Evolutionary conservation across 2,329 filamentous ascomycete species (phyloP), one percentile per base, ranked within the genome.

Genomic region (Myriosclerotinia scirpicola): DNA sequence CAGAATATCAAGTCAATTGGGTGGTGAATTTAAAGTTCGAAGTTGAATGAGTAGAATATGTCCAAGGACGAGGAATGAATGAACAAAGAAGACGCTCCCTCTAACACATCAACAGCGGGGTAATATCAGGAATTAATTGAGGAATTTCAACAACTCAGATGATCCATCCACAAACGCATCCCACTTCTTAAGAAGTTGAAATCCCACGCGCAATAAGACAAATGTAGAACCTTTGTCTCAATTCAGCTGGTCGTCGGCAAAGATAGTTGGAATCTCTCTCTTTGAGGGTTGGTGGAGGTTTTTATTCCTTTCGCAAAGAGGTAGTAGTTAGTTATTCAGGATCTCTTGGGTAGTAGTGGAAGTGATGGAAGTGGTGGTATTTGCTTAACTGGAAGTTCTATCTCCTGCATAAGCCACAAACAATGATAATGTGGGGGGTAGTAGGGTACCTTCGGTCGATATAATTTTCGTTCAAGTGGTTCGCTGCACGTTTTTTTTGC

Each of bases 201-300:
- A 58, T 40, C 53, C 64, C 66, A 65, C 67, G 65, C 64, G 55
- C 38, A 54, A 40, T 44, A 34, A 38, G 48, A 62, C 46, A 59
- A 64, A 68, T 46, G 53, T 38, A 64, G 56, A 65, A 62, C 26
- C 54, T 63, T 42, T 70, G 70, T 71, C 70, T 73, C 69, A 71
- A 72, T 71, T 71, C 71, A 69, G 69, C 71, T 71, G 64, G 22
- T 20, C 20, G 46, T 54, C 34, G 9, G 17, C 46, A 56, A 64
- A 30, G 15, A 34, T 12, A 42, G 17, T 36, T 12, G 34, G 20
- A 59, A 54, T 53, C 60, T 52, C 48, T 60, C 46, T 38, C 26
- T 40, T 53, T 42, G 54, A 8, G 22, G 50, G 44, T 64, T 66
- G 54, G 50, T 38, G 38, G 48, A 60, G 46, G 64, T 22, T 53